Evolutionary conservation across 2,329 filamentous ascomycete species (phyloP).

Genomic region (Aureobasidium sp.): DNA sequence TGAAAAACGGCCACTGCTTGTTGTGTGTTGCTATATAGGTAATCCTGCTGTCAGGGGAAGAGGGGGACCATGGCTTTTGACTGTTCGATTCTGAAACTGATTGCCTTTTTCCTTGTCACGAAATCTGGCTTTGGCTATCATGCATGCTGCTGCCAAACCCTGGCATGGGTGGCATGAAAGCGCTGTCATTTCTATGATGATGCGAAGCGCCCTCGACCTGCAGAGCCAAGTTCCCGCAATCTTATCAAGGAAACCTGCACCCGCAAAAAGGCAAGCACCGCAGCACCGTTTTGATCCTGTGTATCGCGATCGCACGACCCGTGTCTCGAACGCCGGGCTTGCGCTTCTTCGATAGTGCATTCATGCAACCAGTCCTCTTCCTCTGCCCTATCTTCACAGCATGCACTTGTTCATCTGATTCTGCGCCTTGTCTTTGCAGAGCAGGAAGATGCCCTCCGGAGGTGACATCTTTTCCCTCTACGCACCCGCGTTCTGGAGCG

Average conservation of each 20-base stretch:
- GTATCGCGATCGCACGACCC: slow-evolving; percentile 4
- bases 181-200: slow-evolving; percentile 1
- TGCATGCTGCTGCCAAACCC: neutral
- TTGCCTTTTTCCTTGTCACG: neutral
- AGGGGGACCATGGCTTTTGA: neutral
- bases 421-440: neutral
- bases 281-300: neutral
- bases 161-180: slow-evolving; percentile 1
- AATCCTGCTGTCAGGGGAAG: neutral
- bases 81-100: neutral
- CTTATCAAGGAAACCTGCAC: neutral
- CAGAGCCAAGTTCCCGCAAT: slow-evolving; percentile 3
- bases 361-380: neutral
- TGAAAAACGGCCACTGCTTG: slow-evolving; percentile 1
- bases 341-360: neutral
- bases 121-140: neutral
- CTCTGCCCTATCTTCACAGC: neutral
- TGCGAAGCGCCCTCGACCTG: slow-evolving; percentile 6
- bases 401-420: neutral
- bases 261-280: neutral
- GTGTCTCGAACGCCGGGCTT: slow-evolving; percentile 5
- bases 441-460: neutral
- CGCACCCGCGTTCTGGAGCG: neutral
- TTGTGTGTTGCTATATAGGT: neutral
- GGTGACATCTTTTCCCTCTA: neutral